These are phyloP conservation scores for Sergeia podlipaevii DNA, from an alignment of 208 protist species.

Conservation along the genomic window DNA sequence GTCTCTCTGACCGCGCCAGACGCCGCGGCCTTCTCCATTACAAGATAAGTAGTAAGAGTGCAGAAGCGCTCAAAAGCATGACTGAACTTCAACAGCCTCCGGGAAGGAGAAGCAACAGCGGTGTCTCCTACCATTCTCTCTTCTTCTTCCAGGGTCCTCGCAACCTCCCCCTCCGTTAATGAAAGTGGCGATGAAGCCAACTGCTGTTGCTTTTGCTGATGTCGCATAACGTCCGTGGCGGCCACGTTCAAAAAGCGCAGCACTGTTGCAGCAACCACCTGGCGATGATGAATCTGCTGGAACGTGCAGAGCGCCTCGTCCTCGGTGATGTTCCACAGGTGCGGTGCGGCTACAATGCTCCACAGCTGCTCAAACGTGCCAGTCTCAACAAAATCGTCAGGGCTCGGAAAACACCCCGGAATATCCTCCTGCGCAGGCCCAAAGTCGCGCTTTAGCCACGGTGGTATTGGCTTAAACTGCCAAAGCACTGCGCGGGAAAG, in stretches of 20 bases:
- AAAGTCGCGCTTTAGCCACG: not conserved
- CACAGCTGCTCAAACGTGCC: conserved; percentile 81
- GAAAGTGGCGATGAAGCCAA: too few relatives aligned
- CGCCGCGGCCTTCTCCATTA: conserved; percentile 81
- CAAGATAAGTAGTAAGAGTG: conserved; percentile 72
- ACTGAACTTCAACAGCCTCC: conserved; percentile 5
- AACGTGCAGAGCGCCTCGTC: conserved; percentile 73
- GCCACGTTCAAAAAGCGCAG: conserved; percentile 59
- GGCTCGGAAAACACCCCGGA: conserved; percentile 13
- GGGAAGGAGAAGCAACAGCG: too few relatives aligned
- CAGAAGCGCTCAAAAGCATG: conserved; percentile 40
- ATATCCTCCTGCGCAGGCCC: not conserved
- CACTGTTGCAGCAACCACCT: conserved; percentile 64
- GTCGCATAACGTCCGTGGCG: conserved; percentile 24
- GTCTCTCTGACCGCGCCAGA: conserved; percentile 47
- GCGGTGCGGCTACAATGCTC: conserved; percentile 62
- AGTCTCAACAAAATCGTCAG: conserved; percentile 44
- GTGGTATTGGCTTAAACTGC: conserved; percentile 64
- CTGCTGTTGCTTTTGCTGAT: too few relatives aligned
- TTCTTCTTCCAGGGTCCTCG: not conserved
- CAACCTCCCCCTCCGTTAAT: conserved; percentile 15
- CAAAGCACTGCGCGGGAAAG: conserved; percentile 61
- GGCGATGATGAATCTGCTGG: conserved; percentile 76
- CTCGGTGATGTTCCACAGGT: conserved; percentile 78
- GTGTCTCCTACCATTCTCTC: conserved; percentile 6